Evolutionary conservation across 805 yeast genomes (phyloP), one percentile per base, ranked within the genome.

Genomic region (Wickerhamomyces bisporus): DNA sequence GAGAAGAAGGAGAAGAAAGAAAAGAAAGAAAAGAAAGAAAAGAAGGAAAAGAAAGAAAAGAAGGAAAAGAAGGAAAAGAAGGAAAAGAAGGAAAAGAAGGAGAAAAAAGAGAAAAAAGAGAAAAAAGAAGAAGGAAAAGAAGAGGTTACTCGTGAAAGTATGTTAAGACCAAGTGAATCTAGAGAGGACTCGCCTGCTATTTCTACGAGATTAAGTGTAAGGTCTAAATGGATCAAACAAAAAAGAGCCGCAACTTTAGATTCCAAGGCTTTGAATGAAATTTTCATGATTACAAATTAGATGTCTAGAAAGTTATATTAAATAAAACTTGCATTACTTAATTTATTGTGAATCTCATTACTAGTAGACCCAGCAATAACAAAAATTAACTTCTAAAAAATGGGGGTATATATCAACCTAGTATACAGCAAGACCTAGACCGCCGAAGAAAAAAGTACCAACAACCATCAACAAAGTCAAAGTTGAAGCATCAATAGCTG

Each of bases 201-300:
- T 1, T 49, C 73, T 11, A 72, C 81, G n/a, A 70, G 84, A 52
- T 57, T 78, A 34, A 80, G 94, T 1, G 84, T 84, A 4, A 75
- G 98, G 58, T 80, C 94, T 17, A 81, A 77, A 59, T 89, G 87
- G 81, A 89, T 91, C 39, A 81, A 73, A 48, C 95, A 88, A 59
- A 91, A 91, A 58, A 74, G 93, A 52, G 93, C 95, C 10, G 91
- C 97, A 2, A 87, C 89, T 0, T 76, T 83, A 79, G 98, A 91
- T 57, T 73, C 83, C 3, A 80, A 86, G 58, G 88, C 96, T 12
- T 70, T 91, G 44, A 87, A 86, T 50, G 98, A 91, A 62, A 91
- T 91, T 41, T 86, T 91, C 57, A 91, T 91, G 97, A 76, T 88
- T 33, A 68, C 82, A 20, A 73, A 69, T 45, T 66, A 58, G 24